Conservation (phyloP, 345 rosid genomes). For the Orychophragmus violaceus region DNA sequence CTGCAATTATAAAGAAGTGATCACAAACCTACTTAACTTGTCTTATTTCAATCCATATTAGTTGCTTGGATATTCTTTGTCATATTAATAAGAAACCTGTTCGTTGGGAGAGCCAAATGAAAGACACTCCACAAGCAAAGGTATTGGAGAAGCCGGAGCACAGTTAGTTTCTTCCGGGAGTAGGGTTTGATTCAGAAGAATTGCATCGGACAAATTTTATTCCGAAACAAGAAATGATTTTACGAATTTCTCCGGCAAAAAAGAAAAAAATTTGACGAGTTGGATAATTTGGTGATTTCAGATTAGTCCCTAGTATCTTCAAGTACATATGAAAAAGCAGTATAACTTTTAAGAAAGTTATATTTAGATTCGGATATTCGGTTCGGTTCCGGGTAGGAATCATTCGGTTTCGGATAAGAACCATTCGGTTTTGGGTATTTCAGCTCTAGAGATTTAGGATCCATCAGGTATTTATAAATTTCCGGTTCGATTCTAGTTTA, state of each 20-base stretch:
- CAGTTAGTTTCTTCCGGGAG: background rate
- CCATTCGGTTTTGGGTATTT: too few relatives aligned
- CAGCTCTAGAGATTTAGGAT: too few relatives aligned
- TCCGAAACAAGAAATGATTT: background rate
- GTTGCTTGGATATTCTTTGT: background rate
- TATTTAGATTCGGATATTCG: too few relatives aligned
- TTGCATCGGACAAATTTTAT: background rate
- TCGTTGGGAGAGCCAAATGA: constrained; percentile 89
- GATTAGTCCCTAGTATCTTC: too few relatives aligned
- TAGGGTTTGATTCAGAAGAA: constrained; percentile 3
- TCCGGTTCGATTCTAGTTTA: too few relatives aligned
- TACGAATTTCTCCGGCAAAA: background rate
- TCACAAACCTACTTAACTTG: background rate
- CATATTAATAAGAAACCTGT: constrained; percentile 47
- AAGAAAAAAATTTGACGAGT: background rate
- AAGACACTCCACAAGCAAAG: constrained; percentile 84
- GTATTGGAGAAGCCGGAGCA: constrained; percentile 25
- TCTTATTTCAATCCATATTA: too few relatives aligned
- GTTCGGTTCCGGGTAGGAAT: too few relatives aligned
- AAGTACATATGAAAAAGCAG: too few relatives aligned
- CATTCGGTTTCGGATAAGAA: too few relatives aligned
- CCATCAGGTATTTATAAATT: too few relatives aligned
- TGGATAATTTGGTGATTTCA: too few relatives aligned
- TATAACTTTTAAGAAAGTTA: too few relatives aligned
- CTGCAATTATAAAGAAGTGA: constrained; percentile 40